phyloP scores from a whole-genome alignment of 2,329 filamentous ascomycete genomes.

The Coniochaeta prunicola region DNA sequence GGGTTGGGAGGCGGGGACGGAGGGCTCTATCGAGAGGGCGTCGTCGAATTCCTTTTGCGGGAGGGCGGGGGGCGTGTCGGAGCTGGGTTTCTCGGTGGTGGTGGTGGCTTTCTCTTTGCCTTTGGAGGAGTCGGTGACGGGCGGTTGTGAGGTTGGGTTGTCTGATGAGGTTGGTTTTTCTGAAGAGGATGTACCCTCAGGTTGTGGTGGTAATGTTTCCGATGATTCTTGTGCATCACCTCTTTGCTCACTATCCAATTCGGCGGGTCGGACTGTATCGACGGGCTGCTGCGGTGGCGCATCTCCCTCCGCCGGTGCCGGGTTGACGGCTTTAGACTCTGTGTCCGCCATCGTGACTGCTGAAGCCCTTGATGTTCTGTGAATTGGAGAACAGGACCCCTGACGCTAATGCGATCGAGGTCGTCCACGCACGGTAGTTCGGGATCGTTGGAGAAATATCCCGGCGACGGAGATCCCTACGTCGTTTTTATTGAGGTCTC shows the following conservation, averaged over 20 bases:
- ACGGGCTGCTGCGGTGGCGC: not conserved
- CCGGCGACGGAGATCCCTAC: not conserved
- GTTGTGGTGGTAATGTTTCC: not conserved
- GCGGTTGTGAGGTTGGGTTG: not conserved
- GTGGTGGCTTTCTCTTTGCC: not conserved
- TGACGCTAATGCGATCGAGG: not conserved
- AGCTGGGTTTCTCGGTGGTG: not conserved
- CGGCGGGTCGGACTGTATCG: not conserved
- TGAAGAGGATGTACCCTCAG: not conserved
- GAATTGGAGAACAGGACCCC: not conserved
- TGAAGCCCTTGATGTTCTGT: not conserved
- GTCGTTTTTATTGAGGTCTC: not conserved
- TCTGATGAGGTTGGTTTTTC: not conserved
- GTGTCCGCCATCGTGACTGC: not conserved
- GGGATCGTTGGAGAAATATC: not conserved
- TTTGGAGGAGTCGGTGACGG: not conserved
- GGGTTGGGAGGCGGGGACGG: conserved; percentile 11
- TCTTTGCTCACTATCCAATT: not conserved
- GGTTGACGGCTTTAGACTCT: not conserved
- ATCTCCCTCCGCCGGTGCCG: not conserved
- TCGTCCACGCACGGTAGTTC: not conserved
- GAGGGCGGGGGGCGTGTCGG: not conserved
- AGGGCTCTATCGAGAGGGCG: conserved; percentile 25
- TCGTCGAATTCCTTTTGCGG: conserved; percentile 11
- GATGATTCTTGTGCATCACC: not conserved